phyloP scores from a whole-genome alignment of 2,329 filamentous ascomycete species.

The Didymella sp. region DNA sequence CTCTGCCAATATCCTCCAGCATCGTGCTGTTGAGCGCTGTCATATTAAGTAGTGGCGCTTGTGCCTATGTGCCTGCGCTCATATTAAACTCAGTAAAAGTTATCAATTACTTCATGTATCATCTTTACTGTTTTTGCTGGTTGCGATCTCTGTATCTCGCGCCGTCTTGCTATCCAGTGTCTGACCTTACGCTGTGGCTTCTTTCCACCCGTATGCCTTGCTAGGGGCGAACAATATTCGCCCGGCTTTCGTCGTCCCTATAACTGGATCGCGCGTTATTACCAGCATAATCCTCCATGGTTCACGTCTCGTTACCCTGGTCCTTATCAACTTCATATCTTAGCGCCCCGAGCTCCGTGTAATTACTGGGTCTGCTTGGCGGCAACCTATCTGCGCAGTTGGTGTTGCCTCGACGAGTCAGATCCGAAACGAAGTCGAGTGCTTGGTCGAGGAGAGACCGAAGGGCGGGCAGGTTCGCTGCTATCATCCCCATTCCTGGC shows the following conservation, averaged over 20 bases:
- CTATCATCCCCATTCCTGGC: background rate
- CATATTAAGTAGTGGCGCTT: constrained; percentile 4
- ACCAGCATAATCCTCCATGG: background rate
- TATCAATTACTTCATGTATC: background rate
- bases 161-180: background rate
- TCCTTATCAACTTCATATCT: background rate
- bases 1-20: constrained; percentile 1
- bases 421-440: background rate
- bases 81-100: constrained; percentile 11
- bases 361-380: too few relatives aligned
- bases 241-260: background rate
- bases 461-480: background rate
- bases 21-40: constrained; percentile 8
- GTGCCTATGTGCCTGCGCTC: constrained; percentile 15
- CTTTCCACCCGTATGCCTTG: background rate
- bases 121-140: background rate
- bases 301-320: background rate
- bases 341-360: too few relatives aligned
- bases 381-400: too few relatives aligned
- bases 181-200: background rate
- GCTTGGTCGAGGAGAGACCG: background rate
- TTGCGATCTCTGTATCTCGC: background rate
- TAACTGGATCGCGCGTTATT: background rate
- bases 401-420: too few relatives aligned
- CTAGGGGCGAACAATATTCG: background rate